These are phyloP conservation scores for Kodamaea leandrae DNA, from an alignment of 805 yeast species.

Conservation along the genomic window DNA sequence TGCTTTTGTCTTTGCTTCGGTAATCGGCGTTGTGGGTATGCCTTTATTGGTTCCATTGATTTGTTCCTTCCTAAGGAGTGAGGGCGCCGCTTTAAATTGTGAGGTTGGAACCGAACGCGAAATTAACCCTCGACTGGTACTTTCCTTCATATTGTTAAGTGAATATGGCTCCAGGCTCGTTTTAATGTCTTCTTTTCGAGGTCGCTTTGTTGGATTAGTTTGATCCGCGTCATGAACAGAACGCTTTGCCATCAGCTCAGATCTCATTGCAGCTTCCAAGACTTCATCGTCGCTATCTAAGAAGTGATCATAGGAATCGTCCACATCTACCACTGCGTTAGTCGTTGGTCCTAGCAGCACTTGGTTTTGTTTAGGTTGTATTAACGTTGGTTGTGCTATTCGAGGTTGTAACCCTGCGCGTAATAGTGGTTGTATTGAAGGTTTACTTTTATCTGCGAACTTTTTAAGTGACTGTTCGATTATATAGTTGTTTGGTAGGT, in stretches of 20 bases:
- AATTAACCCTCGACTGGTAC: not conserved
- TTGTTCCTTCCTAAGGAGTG: not conserved
- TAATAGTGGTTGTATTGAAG: no score
- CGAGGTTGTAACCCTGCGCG: no score
- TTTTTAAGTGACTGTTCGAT: conserved; percentile 9
- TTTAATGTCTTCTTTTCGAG: not conserved
- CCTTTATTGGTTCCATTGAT: no score
- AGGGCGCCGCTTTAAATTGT: not conserved
- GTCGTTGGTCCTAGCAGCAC: no score
- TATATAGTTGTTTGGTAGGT: conserved; percentile 11
- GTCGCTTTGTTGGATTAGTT: not conserved
- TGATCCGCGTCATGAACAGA: not conserved
- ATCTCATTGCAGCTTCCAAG: conserved; percentile 6
- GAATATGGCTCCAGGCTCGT: conserved; percentile 1
- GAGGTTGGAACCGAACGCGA: not conserved
- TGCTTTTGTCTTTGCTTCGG: no score
- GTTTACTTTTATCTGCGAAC: not conserved
- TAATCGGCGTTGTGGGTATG: no score
- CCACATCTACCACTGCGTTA: not conserved
- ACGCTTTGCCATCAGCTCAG: conserved; percentile 2
- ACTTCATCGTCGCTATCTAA: conserved; percentile 10
- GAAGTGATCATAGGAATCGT: conserved; percentile 9
- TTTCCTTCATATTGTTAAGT: not conserved
- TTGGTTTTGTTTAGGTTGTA: not conserved
- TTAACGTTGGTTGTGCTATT: not conserved